These are phyloP conservation scores for Saccharomyces hybrid DNA, from an alignment of 1,139 yeast genomes.

Conservation along the genomic window DNA sequence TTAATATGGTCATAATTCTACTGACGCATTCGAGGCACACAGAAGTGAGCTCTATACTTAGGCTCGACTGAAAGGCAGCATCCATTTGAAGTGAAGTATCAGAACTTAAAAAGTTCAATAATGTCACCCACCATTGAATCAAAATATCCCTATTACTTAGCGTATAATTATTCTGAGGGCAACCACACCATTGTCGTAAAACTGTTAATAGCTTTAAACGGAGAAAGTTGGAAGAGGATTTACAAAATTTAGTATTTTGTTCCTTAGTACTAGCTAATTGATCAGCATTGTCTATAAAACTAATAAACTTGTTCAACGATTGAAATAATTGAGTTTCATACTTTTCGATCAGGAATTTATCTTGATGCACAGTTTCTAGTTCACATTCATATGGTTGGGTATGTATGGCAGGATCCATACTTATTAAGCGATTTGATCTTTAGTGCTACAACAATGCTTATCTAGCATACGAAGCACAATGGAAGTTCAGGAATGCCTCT, in stretches of 20 bases:
- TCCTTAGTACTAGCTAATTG: neutral
- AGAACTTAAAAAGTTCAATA: slow-evolving; percentile 22
- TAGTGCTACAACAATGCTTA: neutral
- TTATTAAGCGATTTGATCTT: neutral
- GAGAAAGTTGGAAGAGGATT: slow-evolving; percentile 16
- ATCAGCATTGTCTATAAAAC: slow-evolving; percentile 15
- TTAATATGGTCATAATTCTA: slow-evolving; percentile 21
- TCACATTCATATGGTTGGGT: neutral
- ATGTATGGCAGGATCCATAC: neutral
- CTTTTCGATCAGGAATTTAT: slow-evolving; percentile 11
- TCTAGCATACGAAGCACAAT: neutral
- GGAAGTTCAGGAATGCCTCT: neutral
- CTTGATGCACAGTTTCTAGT: neutral
- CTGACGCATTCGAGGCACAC: slow-evolving; percentile 27
- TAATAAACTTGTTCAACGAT: slow-evolving; percentile 22
- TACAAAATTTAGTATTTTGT: slow-evolving; percentile 1
- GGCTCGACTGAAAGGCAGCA: neutral
- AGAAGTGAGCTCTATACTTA: slow-evolving; percentile 16
- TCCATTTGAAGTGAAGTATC: slow-evolving; percentile 8
- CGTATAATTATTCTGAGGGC: neutral
- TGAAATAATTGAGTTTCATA: slow-evolving; percentile 15
- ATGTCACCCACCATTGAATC: slow-evolving; percentile 31
- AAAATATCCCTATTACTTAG: slow-evolving; percentile 15
- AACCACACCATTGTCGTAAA: slow-evolving; percentile 10
- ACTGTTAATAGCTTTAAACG: slow-evolving; percentile 20